Evolutionary conservation across 2,329 filamentous ascomycete species (phyloP).

Genomic region (Botryotinia globosa): DNA sequence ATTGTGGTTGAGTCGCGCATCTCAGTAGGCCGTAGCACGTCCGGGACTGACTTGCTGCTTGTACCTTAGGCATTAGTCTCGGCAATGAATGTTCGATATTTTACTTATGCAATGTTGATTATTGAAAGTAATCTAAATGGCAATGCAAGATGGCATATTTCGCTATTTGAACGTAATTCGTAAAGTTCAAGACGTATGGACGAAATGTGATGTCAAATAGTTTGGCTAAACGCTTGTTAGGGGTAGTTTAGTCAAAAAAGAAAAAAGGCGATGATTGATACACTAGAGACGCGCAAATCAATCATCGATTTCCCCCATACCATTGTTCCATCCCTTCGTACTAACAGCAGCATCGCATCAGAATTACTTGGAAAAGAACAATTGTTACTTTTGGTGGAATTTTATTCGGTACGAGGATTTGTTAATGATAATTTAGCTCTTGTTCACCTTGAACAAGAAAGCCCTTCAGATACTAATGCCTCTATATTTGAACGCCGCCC

Average conservation of each 20-base stretch:
- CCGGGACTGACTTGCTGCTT: neutral
- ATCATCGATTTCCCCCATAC: neutral
- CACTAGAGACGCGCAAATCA: neutral
- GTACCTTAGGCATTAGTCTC: neutral
- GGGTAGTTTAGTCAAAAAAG: too few relatives aligned
- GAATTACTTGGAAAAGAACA: neutral
- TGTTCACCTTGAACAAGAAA: constrained; percentile 3
- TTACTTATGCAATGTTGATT: neutral
- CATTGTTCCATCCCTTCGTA: neutral
- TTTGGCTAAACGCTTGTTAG: neutral
- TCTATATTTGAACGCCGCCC: constrained; percentile 4
- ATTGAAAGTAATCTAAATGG: neutral
- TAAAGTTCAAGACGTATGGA: neutral
- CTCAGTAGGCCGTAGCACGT: neutral
- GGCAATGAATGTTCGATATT: neutral
- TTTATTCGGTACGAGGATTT: neutral
- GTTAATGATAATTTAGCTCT: constrained; percentile 2
- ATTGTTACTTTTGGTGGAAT: neutral
- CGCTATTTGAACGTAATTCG: too few relatives aligned
- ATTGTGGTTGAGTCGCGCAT: neutral
- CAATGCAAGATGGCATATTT: neutral
- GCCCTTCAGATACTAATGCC: neutral
- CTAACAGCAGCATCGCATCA: neutral
- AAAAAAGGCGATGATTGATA: neutral
- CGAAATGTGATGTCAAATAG: neutral